phyloP scores from a whole-genome alignment of 768 basidiomycete species.

The Gymnopilus dilepis region DNA sequence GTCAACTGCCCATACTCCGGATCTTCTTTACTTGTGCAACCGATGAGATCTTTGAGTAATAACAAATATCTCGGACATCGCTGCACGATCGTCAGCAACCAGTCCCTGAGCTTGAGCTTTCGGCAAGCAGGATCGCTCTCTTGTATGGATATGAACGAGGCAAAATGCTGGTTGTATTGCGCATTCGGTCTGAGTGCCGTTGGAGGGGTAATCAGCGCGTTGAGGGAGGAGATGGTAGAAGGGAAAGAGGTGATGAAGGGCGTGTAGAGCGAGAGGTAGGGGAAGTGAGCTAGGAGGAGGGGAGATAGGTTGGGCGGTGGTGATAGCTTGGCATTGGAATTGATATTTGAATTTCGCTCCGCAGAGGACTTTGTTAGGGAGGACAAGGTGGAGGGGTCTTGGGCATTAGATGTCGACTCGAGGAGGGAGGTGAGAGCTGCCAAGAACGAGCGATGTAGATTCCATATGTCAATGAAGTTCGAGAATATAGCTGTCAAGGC shows the following conservation, averaged over 20 bases:
- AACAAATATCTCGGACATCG: conserved; percentile 88
- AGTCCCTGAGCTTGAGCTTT: conserved; percentile 79
- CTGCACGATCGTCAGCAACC: conserved; percentile 87
- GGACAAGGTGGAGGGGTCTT: neutral
- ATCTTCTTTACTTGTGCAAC: conserved; percentile 66
- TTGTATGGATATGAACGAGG: conserved; percentile 63
- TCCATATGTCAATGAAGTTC: conserved; percentile 93
- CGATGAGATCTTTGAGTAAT: conserved; percentile 79
- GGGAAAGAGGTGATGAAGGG: conserved; percentile 86
- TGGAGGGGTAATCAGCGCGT: conserved; percentile 53
- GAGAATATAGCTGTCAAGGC: conserved; percentile 80
- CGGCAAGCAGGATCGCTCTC: conserved; percentile 75
- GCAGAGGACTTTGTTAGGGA: neutral
- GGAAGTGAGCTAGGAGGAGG: conserved; percentile 79
- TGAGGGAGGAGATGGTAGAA: conserved; percentile 61
- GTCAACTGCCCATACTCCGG: conserved; percentile 69
- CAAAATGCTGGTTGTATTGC: conserved; percentile 58
- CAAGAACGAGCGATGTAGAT: conserved; percentile 79
- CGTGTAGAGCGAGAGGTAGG: conserved; percentile 86
- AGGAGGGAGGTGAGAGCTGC: conserved; percentile 57
- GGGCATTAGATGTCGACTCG: conserved; percentile 19
- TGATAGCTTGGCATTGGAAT: neutral
- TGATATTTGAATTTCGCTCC: too few relatives aligned
- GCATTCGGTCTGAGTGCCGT: conserved; percentile 42
- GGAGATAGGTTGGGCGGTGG: conserved; percentile 38